Base-by-base conservation (phyloP, 2,329 filamentous ascomycete species). In the Fusarium secorum region DNA sequence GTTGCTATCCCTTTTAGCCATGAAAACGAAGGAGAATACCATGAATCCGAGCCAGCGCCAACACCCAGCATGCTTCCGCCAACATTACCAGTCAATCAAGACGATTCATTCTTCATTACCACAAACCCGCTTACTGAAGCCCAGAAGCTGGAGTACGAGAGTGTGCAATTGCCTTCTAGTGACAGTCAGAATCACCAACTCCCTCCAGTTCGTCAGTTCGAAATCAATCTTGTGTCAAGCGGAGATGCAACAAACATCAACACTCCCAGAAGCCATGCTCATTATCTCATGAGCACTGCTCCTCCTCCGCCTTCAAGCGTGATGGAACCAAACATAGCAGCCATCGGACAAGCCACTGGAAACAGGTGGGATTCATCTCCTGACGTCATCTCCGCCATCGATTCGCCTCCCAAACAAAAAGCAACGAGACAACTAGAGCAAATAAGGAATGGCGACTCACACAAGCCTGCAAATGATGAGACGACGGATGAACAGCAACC, bases 61-160 rank as follows among this genome's bases (percentile, higher is more conserved):
- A 68, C 68, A n/a, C 74, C 70, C 11, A 76, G 73, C 58, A 77
- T 75, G 70, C 73, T 76, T 13, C 75, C 77, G 17, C 75, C 77
- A 18, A 78, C 75, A 3, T 57, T 77, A 30, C 74, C 78, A 3
- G 56, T 77, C 41, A 69, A 73, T 28, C 70, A 68, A 42, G 73
- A 79, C n/a, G 60, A 65, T 18, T 77, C 79, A 10, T 76, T 82
- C 59, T 76, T 79, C 58, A 74, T 84, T 38, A 74, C 77, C 30
- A 71, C 80, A 1, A 79, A 76, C 10, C 72, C 75, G 4, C 66
- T 83, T 45, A 81, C 80, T 4, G 75, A 79, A 5, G 80, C 81
- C 48, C 81, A 83, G 60, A 81, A 78, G 70, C 66, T 76, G 59
- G 74, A 82, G 46, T 83, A 83, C 52, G 68, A 78, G 48, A 74